Conservation (phyloP, 2,329 filamentous ascomycete species). For the Blastomyces silverae region DNA sequence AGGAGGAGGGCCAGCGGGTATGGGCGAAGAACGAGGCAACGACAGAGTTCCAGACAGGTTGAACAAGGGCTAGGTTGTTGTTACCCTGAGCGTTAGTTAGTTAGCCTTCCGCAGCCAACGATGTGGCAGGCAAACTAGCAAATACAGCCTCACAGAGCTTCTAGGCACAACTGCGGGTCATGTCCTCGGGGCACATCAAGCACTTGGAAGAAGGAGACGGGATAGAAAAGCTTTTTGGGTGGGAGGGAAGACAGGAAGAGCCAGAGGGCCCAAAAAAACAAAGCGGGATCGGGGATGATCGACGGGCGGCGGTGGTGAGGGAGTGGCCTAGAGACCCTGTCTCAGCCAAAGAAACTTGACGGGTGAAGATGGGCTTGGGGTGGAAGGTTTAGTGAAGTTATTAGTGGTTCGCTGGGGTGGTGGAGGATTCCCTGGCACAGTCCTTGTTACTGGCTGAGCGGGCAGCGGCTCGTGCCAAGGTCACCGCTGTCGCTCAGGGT, state of each 20-base stretch:
- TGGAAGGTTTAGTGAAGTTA: not conserved
- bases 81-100: not conserved
- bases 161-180: not conserved
- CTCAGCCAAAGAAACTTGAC: not conserved
- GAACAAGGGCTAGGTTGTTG: not conserved
- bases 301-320: not conserved
- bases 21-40: not conserved
- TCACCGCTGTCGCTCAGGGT: not conserved
- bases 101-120: not conserved
- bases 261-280: not conserved
- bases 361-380: not conserved
- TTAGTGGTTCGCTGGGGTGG: not conserved
- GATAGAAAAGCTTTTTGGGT: not conserved
- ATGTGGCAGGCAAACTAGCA: slow-evolving; percentile 4
- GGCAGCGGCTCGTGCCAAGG: not conserved
- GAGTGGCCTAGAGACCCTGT: not conserved
- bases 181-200: not conserved
- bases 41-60: not conserved
- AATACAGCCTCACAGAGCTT: not conserved
- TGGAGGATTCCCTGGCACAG: not conserved
- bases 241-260: not conserved
- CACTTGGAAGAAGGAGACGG: not conserved
- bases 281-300: slow-evolving; percentile 3
- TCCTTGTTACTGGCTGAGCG: not conserved
- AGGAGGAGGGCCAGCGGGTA: not conserved